Evolutionary conservation across 164 flowering plant species (phyloP).

Genomic region (Aristolochia fimbriata): DNA sequence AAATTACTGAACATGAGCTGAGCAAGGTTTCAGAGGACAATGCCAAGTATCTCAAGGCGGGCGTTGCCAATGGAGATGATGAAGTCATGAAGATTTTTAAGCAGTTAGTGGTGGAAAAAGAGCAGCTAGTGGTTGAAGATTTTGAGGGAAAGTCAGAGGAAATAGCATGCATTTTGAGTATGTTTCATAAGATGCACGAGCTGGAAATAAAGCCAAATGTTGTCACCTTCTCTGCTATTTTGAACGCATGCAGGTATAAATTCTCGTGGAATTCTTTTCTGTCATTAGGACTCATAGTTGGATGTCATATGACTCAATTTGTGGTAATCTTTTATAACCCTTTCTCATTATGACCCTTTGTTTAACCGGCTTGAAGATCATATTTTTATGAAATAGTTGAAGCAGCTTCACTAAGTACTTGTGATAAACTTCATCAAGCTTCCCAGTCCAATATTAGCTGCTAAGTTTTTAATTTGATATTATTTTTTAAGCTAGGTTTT

Average conservation of each 20-base stretch:
- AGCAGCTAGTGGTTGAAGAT: constrained; percentile 24
- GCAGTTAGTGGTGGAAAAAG: constrained; percentile 48
- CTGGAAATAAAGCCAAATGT: constrained; percentile 92
- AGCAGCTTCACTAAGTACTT: too few species aligned
- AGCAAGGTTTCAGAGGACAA: constrained; percentile 17
- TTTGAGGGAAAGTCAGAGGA: constrained; percentile 34
- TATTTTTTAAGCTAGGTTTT: too few species aligned
- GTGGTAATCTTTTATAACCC: too few species aligned
- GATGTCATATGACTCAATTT: too few species aligned
- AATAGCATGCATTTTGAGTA: constrained; percentile 51
- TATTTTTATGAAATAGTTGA: too few species aligned
- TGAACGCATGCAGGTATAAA: constrained; percentile 95
- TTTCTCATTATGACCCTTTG: too few species aligned
- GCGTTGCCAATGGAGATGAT: constrained; percentile 23
- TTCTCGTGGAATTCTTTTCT: background rate
- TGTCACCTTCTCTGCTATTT: constrained; percentile 92
- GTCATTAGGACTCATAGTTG: too few species aligned
- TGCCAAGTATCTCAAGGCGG: constrained; percentile 9
- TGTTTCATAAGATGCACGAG: constrained; percentile 87
- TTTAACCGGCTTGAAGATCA: too few species aligned
- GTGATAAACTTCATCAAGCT: too few species aligned
- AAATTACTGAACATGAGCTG: constrained; percentile 14
- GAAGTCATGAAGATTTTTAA: constrained; percentile 51
- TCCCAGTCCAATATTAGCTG: too few species aligned
- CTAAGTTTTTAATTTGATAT: too few species aligned